Base-by-base conservation (phyloP, 1,284 basidiomycete genomes). In the Rhodotorula sp. region DNA sequence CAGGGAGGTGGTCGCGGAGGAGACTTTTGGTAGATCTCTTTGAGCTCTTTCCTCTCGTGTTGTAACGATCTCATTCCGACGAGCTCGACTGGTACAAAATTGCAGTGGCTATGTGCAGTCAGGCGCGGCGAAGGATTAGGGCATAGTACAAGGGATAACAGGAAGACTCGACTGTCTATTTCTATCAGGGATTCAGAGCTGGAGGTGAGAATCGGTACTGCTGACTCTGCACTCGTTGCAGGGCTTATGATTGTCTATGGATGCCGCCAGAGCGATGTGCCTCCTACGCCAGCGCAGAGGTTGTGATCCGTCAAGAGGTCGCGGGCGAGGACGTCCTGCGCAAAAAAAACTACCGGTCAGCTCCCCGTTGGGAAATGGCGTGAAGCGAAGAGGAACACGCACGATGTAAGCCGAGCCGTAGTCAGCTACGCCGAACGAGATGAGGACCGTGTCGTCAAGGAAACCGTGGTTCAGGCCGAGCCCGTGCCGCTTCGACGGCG, bases 401-500 rank as follows among this genome's bases (percentile, higher is more conserved):
- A 73, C 68, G 30, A 42, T 60, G 57, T 65, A 65, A 6, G 30
- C 64, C 29, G 57, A 60, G 3, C 64, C 64, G 42, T 65, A 65
- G 48, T 65, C 64, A 22, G 57, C 64, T 2, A 73, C 72, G 6
- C 70, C 72, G 30, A 72, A 73, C 29, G 60, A 65, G 42, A 62
- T 72, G 33, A 73, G 33, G 30, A 73, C 61, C 42, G 63, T 61
- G 44, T 73, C 72, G 64, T 71, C 72, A 17, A 73, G 56, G 68
- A 73, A 73, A 3, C 71, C 71, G 53, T 73, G 71, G 24, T 73
- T 73, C 26, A 73, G 56, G 18, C 71, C 71, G 8, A 70, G 55
- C 1, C 71, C 71, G 30, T 70, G 29, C n/a, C 53, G 24, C 20
- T 62, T 48, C 17, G 65, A 53, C 24, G 71, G 71, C 26, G 65